Base-by-base conservation (phyloP, 805 yeast species). In the Schwanniomyces pseudopolymorphus region DNA sequence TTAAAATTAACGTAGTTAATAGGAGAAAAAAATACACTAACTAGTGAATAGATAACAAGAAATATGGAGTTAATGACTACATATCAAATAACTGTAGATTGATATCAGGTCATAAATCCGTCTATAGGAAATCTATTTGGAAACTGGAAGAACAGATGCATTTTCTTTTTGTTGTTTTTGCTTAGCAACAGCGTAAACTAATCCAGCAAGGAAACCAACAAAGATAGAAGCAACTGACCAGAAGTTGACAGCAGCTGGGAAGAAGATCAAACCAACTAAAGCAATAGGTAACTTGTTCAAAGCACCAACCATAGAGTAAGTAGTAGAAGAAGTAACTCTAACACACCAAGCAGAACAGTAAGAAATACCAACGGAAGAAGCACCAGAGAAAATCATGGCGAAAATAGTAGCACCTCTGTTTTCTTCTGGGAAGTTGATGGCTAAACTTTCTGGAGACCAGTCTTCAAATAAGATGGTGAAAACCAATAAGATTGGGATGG, bases 281-380 rank as follows among this genome's bases (percentile, higher is more conserved):
- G 99, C 99, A 63, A 94, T 89, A 64, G 99, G 99, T 60, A 94
- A 83, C 75, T 94, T 94, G 83, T 94, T 94, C 70, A 94, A 81
- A 45, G 99, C 99, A 69, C 99, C 99, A 49, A 94, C 98, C 99
- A 94, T 94, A 45, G 97, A 89, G 77, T 94, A 94, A 46, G 99
- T 94, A 46, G 99, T 94, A 22, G 98, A 91, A 19, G 97, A 89
- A 38, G 99, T 94, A 54, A 94, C 98, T 76, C 99, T 89, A 55
- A 94, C 96, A 81, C 99, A 94, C 99, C 99, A 94, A 51, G 97
- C 99, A 10, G 98, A 90, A 72, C 97, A 89, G 81, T 94, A 94
- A 39, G 98, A 92, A 67, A 94, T 94, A 75, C 96, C 97, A 44
- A 94, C 96, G 26, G 97, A 86, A 39, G 96, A 85, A 57, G 88